Conservation (phyloP, 306 rosid species). For the Luffa aegyptiaca region DNA sequence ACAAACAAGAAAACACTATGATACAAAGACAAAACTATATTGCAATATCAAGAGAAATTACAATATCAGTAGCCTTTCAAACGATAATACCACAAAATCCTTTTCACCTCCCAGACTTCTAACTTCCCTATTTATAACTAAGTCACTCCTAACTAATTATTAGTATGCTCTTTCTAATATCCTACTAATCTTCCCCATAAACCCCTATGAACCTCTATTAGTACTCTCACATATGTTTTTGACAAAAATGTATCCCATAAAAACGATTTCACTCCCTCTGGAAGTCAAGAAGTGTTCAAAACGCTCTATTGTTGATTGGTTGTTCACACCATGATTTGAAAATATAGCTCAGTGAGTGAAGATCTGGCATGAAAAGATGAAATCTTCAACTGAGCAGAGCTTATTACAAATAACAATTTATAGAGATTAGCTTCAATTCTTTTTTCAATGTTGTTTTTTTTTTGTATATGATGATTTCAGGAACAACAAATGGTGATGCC, state of each 20-base stretch:
- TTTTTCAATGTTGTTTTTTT: not conserved
- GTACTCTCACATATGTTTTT: too few species aligned
- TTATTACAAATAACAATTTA: not conserved
- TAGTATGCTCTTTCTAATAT: too few species aligned
- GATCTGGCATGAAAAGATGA: not conserved
- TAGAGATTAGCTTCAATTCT: not conserved
- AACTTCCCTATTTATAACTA: too few species aligned
- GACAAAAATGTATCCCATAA: not conserved
- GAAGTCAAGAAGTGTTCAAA: not conserved
- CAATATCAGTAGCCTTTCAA: too few species aligned
- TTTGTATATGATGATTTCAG: constrained; percentile 25
- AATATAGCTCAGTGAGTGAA: not conserved
- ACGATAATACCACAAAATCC: too few species aligned
- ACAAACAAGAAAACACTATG: too few species aligned
- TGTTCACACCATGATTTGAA: not conserved
- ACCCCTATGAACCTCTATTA: too few species aligned
- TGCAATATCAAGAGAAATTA: too few species aligned
- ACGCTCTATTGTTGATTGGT: not conserved
- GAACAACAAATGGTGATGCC: constrained; percentile 99
- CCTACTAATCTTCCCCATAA: too few species aligned
- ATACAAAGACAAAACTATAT: too few species aligned
- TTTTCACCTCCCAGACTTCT: too few species aligned
- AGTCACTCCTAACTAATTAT: too few species aligned
- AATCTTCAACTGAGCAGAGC: not conserved
- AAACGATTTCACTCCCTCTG: not conserved